Base-by-base conservation (phyloP, 2,329 filamentous ascomycete species). In the Sporothrix sp. region DNA sequence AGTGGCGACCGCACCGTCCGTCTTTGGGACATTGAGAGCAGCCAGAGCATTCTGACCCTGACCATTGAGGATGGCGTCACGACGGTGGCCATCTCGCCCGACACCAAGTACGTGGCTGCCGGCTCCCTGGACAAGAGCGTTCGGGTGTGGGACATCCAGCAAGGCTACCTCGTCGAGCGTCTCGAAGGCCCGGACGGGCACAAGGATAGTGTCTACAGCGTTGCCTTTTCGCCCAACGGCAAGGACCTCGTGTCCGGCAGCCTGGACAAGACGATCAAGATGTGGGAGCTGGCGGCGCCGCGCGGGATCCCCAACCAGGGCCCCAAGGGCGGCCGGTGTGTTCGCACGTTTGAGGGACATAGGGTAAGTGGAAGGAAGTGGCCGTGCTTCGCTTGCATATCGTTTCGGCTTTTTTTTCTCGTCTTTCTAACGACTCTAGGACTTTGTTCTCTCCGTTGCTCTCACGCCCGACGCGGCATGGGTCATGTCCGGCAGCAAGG, bases 181-280 rank as follows among this genome's bases (percentile, higher is more conserved):
- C 81, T 97, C 11, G 91, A 98, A 66, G 91, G 89, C 16, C 84
- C 88, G 5, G 87, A 94, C 57, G 93, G 93, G 11, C 93, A 97
- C 73, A 95, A 95, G 69, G 93, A 98, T 56, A 94, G 87, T 60
- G 93, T 97, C 20, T 97, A 97, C 67, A 91, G 85, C 11, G 93
- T 98, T 20, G 91, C 93, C 0, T 98, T 98, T 68, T 90, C 90
- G 13, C 93, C 93, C 25, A 91, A 86, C 60, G 91, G 91, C 55
- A 86, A 89, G 61, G 87, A 95, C 58, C 82, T 98, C 36, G 91
- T 97, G 63, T 94, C 86, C 61, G 93, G 93, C 56, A 94, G 86
- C 75, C 72, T 97, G 59, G 93, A 98, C 66, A 95, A 95, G 75
- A 97, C 91, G 0, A 97, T 97, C 74, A 95, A 96, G 74, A 95